Percentiles rank a stretch among this genome's conserved stretches.
phyloP scores from a whole-genome alignment of 1,139 yeast genomes.

The Pneumocystis wakefieldiae region DNA sequence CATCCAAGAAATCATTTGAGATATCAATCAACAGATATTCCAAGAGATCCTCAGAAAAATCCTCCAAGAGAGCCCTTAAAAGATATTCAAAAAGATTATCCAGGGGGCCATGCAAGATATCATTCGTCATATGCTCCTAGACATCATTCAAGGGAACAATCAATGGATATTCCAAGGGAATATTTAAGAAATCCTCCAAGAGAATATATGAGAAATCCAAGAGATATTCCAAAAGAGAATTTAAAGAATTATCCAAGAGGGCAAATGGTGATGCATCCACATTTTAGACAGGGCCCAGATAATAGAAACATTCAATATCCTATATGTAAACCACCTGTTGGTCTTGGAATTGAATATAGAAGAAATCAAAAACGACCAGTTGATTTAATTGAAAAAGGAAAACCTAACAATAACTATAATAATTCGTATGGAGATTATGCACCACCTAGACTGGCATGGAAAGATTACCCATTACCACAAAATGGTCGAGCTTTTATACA shows the following conservation, averaged over 20 bases:
- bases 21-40: neutral
- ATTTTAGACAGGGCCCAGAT: neutral
- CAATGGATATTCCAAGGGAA: neutral
- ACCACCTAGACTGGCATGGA: neutral
- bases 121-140: neutral
- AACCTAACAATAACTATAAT: neutral
- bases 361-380: neutral
- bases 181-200: neutral
- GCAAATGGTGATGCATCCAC: neutral
- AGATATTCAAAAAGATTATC: neutral
- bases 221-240: neutral
- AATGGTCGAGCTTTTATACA: neutral
- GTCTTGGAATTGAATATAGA: neutral
- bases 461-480: neutral
- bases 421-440: neutral
- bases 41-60: neutral
- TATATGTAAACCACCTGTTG: neutral
- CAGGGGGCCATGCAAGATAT: neutral
- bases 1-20: neutral
- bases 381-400: neutral
- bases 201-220: neutral
- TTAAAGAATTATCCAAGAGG: neutral
- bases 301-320: neutral
- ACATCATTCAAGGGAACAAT: neutral
- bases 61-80: neutral